phyloP scores from a whole-genome alignment of 768 basidiomycete genomes.

The Agrocybe pediades region DNA sequence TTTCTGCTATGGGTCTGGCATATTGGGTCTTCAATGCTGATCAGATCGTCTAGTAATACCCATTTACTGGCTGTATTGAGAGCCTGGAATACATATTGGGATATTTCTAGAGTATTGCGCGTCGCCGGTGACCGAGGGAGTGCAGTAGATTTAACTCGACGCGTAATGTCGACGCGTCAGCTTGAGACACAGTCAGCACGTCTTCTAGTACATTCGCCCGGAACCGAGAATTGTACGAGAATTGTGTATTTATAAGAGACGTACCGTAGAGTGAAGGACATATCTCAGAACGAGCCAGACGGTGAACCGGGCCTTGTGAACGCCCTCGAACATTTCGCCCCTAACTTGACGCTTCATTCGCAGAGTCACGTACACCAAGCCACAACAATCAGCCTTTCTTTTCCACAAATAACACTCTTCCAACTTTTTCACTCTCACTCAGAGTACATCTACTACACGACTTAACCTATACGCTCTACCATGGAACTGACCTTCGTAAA shows the following conservation, averaged over 20 bases:
- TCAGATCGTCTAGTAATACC: not conserved
- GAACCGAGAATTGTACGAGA: not conserved
- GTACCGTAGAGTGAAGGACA: not conserved
- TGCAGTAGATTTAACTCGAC: not conserved
- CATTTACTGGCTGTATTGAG: not conserved
- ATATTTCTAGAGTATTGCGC: not conserved
- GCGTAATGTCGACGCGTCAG: conserved; percentile 18
- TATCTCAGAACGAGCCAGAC: no score
- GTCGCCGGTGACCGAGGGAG: not conserved
- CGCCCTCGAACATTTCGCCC: not conserved
- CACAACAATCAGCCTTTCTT: not conserved
- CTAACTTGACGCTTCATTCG: not conserved
- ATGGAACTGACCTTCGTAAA: conserved; percentile 79
- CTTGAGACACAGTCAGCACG: conserved; percentile 11
- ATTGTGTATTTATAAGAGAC: not conserved
- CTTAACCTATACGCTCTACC: conserved; percentile 10
- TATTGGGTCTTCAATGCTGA: not conserved
- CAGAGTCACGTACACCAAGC: not conserved
- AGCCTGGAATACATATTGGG: not conserved
- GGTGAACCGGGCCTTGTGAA: not conserved
- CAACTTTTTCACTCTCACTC: conserved; percentile 2
- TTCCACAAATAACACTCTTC: not conserved
- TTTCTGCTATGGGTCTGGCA: not conserved
- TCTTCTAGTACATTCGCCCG: conserved; percentile 18
- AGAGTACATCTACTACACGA: conserved; percentile 5